Evolutionary conservation across 2,329 filamentous ascomycete genomes (phyloP), one percentile per base, ranked within the genome.

Genomic region (Epichloe sylvatica): DNA sequence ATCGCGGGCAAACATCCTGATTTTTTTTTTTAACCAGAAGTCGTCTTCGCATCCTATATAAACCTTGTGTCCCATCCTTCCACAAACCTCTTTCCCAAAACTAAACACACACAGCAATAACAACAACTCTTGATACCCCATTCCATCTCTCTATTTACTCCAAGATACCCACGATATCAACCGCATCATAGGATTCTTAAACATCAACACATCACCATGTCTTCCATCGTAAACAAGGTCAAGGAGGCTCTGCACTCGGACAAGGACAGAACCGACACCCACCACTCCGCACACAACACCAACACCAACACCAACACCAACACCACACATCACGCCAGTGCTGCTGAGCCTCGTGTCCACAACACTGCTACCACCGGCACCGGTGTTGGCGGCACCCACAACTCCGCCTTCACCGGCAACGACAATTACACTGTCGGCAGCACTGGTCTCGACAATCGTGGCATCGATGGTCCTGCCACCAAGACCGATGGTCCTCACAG

Each of bases 221-320:
- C 76, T 64, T 64, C 65, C 57, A 66, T 80, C 59, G 64, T 78
- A 60, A 73, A 79, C 70, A 79, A 79, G 66, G 71, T 78, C 63
- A 79, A 79, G 72, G 74, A 78, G 4, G 73, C 68, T 54, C 62
- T 78, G 51, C 60, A 67, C 58, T 65, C 68, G 53, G 68, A 73
- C 63, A 67, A 72, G 36, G 49, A 54, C 54, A 57, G 56, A 45
- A 53, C 60, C 33, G 34, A 30, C 40, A 49, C 40, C 12, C 42
- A 25, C 6, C 41, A 46, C 33, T 43, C 49, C 2, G 46, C 49
- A 13, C 25, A 47, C 39, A 15, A 45, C 33, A 30, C 25, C 25
- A 30, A 30, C 25, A 30, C 25, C 25, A 30, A 30, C 25, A 25
- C 23, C 5, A 25, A 3, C 23, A 30, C 9, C 25, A 30, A 30